phyloP scores from a whole-genome alignment of 257 asterid species.

The Penstemon barbatus region DNA sequence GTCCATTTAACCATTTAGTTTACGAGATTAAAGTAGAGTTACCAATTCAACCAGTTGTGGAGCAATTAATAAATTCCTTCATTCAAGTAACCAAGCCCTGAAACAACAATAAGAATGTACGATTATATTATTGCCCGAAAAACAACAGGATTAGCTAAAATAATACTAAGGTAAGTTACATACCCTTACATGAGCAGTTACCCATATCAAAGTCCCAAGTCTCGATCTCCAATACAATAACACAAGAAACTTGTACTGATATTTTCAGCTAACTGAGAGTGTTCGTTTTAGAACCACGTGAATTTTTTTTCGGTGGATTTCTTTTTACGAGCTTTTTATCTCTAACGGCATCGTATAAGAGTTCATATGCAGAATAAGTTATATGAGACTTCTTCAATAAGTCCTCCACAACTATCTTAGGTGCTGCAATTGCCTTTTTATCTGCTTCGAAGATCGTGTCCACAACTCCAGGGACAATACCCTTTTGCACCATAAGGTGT shows the following conservation, averaged over 20 bases:
- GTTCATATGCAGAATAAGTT: slow-evolving; percentile 67
- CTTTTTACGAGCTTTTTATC: slow-evolving; percentile 61
- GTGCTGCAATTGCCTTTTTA: slow-evolving; percentile 75
- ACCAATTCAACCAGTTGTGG: slow-evolving; percentile 21
- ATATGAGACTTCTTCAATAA: slow-evolving; percentile 72
- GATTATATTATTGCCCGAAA: slow-evolving; percentile 7
- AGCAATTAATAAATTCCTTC: slow-evolving; percentile 21
- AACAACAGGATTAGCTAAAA: slow-evolving; percentile 21
- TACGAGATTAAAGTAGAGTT: background rate
- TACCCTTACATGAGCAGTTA: slow-evolving; percentile 24
- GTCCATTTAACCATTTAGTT: background rate
- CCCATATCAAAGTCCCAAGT: slow-evolving; percentile 14
- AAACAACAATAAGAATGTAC: slow-evolving; percentile 14
- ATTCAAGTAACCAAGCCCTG: slow-evolving; percentile 23
- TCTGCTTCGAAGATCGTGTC: slow-evolving; percentile 68
- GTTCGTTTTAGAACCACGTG: slow-evolving; percentile 24
- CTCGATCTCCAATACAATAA: slow-evolving; percentile 11
- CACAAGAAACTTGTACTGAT: slow-evolving; percentile 24
- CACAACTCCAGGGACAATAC: slow-evolving; percentile 71
- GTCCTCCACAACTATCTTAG: slow-evolving; percentile 82
- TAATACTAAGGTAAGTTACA: slow-evolving; percentile 16
- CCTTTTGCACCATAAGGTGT: slow-evolving; percentile 72
- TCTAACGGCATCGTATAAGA: slow-evolving; percentile 73
- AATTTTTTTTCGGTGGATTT: slow-evolving; percentile 28
- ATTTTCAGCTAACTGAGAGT: slow-evolving; percentile 20